Percentiles rank a stretch among this genome's conserved stretches.
Evolutionary conservation across 306 rosid genomes (phyloP).

Genomic region (Vigna unguiculata): DNA sequence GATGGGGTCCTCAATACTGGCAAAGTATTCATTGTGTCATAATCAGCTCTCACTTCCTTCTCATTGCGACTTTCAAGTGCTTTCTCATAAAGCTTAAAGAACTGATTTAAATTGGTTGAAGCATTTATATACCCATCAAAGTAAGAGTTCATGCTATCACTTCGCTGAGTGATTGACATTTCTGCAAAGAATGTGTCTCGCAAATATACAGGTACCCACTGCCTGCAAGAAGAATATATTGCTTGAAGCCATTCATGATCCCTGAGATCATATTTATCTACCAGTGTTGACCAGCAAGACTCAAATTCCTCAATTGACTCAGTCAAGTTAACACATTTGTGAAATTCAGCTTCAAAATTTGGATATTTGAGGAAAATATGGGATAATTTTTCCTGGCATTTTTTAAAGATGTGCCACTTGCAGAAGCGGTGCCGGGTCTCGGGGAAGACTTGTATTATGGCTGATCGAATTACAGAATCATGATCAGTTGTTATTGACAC

Average conservation of each 20-base stretch:
- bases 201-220: constrained; percentile 96
- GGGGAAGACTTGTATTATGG: constrained; percentile 83
- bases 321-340: constrained; percentile 91
- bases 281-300: constrained; percentile 87
- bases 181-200: constrained; percentile 97
- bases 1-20: constrained; percentile 92
- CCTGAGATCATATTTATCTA: constrained; percentile 84
- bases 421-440: constrained; percentile 94
- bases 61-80: constrained; percentile 98
- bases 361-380: constrained; percentile 91
- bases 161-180: constrained; percentile 96
- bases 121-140: constrained; percentile 99
- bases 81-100: constrained; percentile 95
- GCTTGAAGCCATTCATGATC: constrained; percentile 97
- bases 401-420: constrained; percentile 98
- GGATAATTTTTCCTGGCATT: constrained; percentile 94
- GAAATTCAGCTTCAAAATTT: constrained; percentile 93
- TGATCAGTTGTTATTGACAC: constrained; percentile 91
- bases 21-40: constrained; percentile 85
- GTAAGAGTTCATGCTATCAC: constrained; percentile 98
- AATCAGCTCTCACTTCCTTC: constrained; percentile 98
- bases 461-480: constrained; percentile 82
- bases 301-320: constrained; percentile 96
- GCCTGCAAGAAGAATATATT: constrained; percentile 76
- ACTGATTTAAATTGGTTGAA: constrained; percentile 91